Percentiles rank a stretch among this genome's conserved stretches.
These are phyloP conservation scores for Gaultheria prostrata DNA, from an alignment of 148 eudicot genomes.

Conservation along the genomic window DNA sequence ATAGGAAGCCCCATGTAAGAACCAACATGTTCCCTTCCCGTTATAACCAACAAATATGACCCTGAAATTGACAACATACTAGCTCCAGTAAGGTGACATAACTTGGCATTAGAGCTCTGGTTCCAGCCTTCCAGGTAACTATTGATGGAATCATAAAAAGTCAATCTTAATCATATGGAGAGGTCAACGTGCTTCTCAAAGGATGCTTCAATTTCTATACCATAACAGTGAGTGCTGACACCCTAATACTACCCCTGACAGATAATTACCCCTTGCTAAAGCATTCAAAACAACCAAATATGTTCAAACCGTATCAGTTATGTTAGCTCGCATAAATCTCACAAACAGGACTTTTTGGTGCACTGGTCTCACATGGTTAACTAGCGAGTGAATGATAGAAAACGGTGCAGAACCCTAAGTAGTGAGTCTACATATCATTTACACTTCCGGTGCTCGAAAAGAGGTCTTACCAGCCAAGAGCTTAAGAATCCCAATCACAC, in stretches of 20 bases:
- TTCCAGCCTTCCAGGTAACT: neutral
- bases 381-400: neutral
- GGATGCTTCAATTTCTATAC: neutral
- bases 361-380: neutral
- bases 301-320: neutral
- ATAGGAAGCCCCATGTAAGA: constrained; percentile 85
- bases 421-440: too few relatives aligned
- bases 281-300: neutral
- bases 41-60: constrained; percentile 76
- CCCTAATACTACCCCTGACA: too few relatives aligned
- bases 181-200: neutral
- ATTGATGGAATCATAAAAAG: neutral
- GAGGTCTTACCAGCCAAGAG: constrained; percentile 71
- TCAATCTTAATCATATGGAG: neutral
- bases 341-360: neutral
- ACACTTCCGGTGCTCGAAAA: neutral
- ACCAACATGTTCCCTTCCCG: constrained; percentile 82
- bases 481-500: constrained; percentile 84
- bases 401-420: neutral
- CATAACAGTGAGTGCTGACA: neutral
- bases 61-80: constrained; percentile 42
- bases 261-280: neutral
- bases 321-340: neutral
- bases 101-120: neutral
- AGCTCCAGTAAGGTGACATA: neutral